Conservation (phyloP, 1,139 yeast genomes). For the Yamadazyma blattariae region DNA sequence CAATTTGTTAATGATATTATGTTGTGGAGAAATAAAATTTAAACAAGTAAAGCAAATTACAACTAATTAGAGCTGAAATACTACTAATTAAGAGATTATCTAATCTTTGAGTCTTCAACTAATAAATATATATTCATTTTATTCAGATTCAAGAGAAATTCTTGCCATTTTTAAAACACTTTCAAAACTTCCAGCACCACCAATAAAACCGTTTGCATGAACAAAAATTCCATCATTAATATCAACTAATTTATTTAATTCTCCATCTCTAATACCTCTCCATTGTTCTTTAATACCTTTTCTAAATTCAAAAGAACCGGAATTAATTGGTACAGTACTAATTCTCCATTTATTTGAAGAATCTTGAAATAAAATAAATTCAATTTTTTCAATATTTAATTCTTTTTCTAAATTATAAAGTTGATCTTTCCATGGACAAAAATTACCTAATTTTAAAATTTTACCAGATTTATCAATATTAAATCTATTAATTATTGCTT, state of each 20-base stretch:
- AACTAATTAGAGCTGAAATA: too few species aligned
- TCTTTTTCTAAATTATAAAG: slow-evolving; percentile 61
- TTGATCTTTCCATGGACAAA: slow-evolving; percentile 96
- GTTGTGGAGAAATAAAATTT: too few species aligned
- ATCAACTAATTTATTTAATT: slow-evolving; percentile 67
- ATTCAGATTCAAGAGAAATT: too few species aligned
- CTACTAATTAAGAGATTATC: too few species aligned
- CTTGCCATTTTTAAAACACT: slow-evolving; percentile 78
- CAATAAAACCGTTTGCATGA: slow-evolving; percentile 97
- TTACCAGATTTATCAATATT: slow-evolving; percentile 63
- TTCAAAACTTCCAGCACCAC: slow-evolving; percentile 83
- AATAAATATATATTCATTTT: too few species aligned
- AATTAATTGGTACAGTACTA: slow-evolving; percentile 78
- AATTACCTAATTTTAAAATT: slow-evolving; percentile 65
- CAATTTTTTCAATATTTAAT: slow-evolving; percentile 34
- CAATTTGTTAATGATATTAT: too few species aligned
- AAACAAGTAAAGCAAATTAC: too few species aligned
- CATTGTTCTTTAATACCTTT: slow-evolving; percentile 84
- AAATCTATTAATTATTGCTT: slow-evolving; percentile 59
- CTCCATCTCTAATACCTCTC: slow-evolving; percentile 93
- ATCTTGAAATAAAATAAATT: slow-evolving; percentile 81
- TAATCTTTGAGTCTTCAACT: too few species aligned
- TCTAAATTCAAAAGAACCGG: slow-evolving; percentile 80
- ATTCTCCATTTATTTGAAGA: slow-evolving; percentile 78
- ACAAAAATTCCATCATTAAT: slow-evolving; percentile 84